phyloP scores from a whole-genome alignment of 306 rosid genomes.

The Castanopsis chinensis region DNA sequence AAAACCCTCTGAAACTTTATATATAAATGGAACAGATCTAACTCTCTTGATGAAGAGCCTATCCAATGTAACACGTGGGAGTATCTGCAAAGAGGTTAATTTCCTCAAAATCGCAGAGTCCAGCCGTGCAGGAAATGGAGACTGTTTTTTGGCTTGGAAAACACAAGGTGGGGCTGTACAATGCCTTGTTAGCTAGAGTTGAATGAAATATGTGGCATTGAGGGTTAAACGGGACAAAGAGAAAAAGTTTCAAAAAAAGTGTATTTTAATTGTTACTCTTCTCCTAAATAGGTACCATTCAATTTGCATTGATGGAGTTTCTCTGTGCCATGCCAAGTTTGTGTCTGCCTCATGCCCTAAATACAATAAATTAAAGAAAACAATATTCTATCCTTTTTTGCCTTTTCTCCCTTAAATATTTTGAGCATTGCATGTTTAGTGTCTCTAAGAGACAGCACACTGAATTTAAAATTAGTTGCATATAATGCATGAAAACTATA shows the following conservation, averaged over 20 bases:
- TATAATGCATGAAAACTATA: not conserved
- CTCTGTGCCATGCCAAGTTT: not conserved
- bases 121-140: not conserved
- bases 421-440: not conserved
- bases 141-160: not conserved
- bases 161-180: not conserved
- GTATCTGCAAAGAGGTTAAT: not conserved
- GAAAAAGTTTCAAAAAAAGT: not conserved
- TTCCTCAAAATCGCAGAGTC: not conserved
- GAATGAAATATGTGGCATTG: not conserved
- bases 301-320: not conserved
- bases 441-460: not conserved
- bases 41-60: not conserved
- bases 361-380: no score
- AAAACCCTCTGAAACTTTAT: not conserved
- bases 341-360: not conserved
- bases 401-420: not conserved
- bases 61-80: constrained; percentile 26
- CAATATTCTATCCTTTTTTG: no score
- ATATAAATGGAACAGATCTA: constrained; percentile 10
- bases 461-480: not conserved
- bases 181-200: not conserved
- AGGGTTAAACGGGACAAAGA: not conserved
- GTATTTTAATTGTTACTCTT: not conserved
- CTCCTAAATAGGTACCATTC: not conserved